Evolutionary conservation across 2,329 filamentous ascomycete genomes (phyloP).

Genomic region (Diplocarpon mali): DNA sequence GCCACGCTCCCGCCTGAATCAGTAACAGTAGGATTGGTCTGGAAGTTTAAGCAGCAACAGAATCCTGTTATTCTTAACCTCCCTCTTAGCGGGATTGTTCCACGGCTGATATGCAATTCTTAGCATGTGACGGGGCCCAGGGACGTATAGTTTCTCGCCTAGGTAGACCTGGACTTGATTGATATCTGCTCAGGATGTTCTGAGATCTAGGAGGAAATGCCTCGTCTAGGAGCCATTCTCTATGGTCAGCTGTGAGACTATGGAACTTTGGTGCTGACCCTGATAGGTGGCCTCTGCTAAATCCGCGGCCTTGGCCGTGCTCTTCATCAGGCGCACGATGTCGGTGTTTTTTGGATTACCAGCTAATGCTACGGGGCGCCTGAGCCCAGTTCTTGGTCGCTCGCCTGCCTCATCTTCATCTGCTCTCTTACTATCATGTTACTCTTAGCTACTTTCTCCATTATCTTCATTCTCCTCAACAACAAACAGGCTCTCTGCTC

Average conservation of each 20-base stretch:
- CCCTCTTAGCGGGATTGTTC: background rate
- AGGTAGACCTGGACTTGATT: no score
- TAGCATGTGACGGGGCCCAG: constrained; percentile 5
- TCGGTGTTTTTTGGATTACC: no score
- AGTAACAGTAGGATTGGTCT: background rate
- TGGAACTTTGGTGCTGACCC: background rate
- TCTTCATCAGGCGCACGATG: constrained; percentile 4
- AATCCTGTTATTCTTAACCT: background rate
- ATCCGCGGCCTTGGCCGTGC: constrained; percentile 1
- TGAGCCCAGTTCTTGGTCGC: no score
- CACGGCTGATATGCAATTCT: constrained; percentile 2
- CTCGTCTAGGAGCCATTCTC: no score
- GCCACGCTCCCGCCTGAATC: background rate
- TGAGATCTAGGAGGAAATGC: constrained; percentile 3
- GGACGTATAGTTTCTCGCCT: constrained; percentile 3
- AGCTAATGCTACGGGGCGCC: no score
- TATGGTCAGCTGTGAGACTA: constrained; percentile 1
- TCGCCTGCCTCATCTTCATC: no score
- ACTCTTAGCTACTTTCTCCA: no score
- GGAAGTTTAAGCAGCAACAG: background rate
- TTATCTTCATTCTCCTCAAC: no score
- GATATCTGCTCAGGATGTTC: background rate
- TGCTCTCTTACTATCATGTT: no score
- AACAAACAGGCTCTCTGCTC: no score
- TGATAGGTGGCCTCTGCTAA: background rate